Evolutionary conservation across 2,329 filamentous ascomycete genomes (phyloP), one percentile per base, ranked within the genome.

Genomic region (Leptographium lundbergii): DNA sequence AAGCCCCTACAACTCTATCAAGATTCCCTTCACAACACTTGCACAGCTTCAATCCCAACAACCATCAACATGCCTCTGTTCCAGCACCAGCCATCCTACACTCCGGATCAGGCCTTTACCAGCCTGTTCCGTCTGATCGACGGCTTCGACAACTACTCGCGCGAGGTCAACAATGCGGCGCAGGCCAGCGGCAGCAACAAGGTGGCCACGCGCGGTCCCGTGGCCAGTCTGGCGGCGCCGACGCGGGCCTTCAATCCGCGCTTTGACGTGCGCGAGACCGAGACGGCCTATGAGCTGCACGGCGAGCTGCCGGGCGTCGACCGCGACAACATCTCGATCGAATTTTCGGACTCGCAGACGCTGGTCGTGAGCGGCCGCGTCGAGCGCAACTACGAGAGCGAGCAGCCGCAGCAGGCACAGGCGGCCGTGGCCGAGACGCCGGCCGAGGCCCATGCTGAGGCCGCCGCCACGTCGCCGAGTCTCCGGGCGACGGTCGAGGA

Each of bases 291-390:
- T 69, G 85, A 92, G 72, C 84, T 92, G 24, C 83, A 91, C 66
- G 89, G 88, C 66, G 88, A 92, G 72, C 81, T 92, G 6, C 85
- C 88, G 0, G 89, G 89, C 59, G 77, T 91, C 65, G 80, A 81
- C 63, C 87, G 89, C 73, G 83, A 88, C 66, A 77, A 91, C 67
- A 76, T 94, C 67, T 76, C 80, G 69, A 87, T 92, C 68, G 88
- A 92, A 68, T 92, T 91, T 77, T 85, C 82, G 60, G 88, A 92
- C 69, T 76, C 80, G 50, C 85, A 88, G 73, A 91, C 87, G 19
- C 74, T 92, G 51, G 78, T 82, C 63, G 77, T 94, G 69, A 82
- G 81, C 60, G 89, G 89, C 67, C 82, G 78, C 63, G 79, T 83
- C 59, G 87, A 91, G 72, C 81, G 84, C 64, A 74, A 74, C 64